Base-by-base conservation (phyloP, 129 eudicot genomes). In the Flaveria ramosissima region DNA sequence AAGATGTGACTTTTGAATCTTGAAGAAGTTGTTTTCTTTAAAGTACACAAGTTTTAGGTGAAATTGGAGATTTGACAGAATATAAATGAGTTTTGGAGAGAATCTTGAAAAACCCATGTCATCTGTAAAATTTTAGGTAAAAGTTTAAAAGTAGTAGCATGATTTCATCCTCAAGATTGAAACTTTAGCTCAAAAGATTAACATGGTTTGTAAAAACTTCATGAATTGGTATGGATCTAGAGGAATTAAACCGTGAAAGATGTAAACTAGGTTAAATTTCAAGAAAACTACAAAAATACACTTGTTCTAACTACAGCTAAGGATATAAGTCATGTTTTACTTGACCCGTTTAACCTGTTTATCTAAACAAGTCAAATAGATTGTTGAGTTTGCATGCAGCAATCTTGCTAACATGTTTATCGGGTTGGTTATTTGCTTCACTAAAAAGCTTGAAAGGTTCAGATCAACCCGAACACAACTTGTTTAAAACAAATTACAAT, bases 171-270 rank as follows among this genome's bases (percentile, higher is more conserved):
- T 73, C 19, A 63, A 63, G 61, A 61, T 16, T 46, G 60, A 45
- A 32, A 60, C 30, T 45, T 47, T 75, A 62, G 43, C 70, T 68
- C 45, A 43, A 75, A 68, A 77, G 17, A 77, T 26, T 6, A 42
- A 15, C 17, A 68, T 50, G 63, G 71, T 45, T 57, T 78, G 42
- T 70, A 30, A 20, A 43, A 70, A 55, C 55, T 77, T 36, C 46
- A 24, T 41, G 10, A 68, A 24, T 67, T 77, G 41, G 57, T 65
- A 68, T 67, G 46, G 68, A 53, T 77, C 81, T 70, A 70, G 74
- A 26, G 60, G 23, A 70, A 45, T 27, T 16, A 23, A 48, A 48
- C 74, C 45, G 0, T 42, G 10, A 67, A 41, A 67, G 10, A 0
- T 67, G 53, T 19, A 68, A 43, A 68, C 11, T 48, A 47, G 27